A percentile compares a stretch with the other conserved stretches of the same genome.
Evolutionary conservation across 1,284 basidiomycete species (phyloP).

Genomic region (Serendipita sp.): DNA sequence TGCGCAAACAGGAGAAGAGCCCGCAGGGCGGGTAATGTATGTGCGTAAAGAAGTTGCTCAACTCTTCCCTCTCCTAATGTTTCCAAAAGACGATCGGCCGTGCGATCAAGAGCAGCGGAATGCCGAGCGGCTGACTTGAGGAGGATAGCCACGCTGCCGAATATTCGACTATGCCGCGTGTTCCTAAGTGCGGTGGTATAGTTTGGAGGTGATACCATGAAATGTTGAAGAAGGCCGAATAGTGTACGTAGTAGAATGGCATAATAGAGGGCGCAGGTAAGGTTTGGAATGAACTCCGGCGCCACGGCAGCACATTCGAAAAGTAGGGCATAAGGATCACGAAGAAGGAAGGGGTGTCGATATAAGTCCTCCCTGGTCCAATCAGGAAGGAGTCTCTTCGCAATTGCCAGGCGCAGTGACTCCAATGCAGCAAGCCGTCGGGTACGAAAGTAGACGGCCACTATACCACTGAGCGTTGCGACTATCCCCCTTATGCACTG

Average conservation of each 20-base stretch:
- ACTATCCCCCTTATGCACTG: conserved; percentile 66
- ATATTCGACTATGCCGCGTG: conserved; percentile 46
- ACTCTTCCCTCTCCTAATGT: conserved; percentile 67
- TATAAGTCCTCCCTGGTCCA: conserved; percentile 73
- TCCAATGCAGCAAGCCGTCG: conserved; percentile 56
- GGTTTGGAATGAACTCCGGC: conserved; percentile 75
- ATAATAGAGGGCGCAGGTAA: conserved; percentile 76
- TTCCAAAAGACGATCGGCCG: conserved; percentile 58
- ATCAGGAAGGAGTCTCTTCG: conserved; percentile 76
- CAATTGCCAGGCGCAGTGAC: conserved; percentile 66
- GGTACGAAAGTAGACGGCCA: conserved; percentile 49
- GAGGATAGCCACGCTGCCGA: conserved; percentile 71
- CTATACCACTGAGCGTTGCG: conserved; percentile 52
- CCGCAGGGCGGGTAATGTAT: conserved; percentile 89
- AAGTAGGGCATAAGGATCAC: conserved; percentile 78
- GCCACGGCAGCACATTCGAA: conserved; percentile 79
- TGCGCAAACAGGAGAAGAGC: conserved; percentile 77
- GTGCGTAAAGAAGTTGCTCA: conserved; percentile 76
- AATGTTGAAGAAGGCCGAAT: conserved; percentile 64
- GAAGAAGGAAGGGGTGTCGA: conserved; percentile 64
- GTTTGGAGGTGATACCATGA: conserved; percentile 32
- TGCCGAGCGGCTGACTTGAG: conserved; percentile 72
- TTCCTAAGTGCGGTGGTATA: conserved; percentile 28
- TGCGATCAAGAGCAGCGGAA: conserved; percentile 65
- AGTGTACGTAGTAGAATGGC: conserved; percentile 74